Base-by-base conservation (phyloP, 2,329 filamentous ascomycete genomes). In the Fusarium pseudocircinatum region DNA sequence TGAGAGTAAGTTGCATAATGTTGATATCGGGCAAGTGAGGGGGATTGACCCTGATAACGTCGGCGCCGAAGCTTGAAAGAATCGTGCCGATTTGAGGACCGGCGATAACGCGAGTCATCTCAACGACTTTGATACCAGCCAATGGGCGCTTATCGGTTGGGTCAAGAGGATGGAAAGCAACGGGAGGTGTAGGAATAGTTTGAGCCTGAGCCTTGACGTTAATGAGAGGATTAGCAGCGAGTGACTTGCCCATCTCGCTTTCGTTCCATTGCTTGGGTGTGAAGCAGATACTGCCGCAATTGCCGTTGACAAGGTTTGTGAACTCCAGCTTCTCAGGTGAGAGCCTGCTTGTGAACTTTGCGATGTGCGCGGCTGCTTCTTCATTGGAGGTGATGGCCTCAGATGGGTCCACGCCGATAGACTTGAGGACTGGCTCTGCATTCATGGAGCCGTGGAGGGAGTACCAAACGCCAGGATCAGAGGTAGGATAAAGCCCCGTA, bases 371-470 rank as follows among this genome's bases (percentile, higher is more conserved):
- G n/a, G 74, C 71, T 1, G 77, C 78, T 12, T 79, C 76, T 15
- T 76, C 77, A 4, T 67, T 72, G 2, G 85, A 56, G 3, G 58
- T 24, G 11, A 61, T 54, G 15, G 43, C 11, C 28, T 60, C 40
- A 1, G 60, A 50, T 10, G 60, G 67, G 22, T 64, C 26, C 1
- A 88, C 81, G 9, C 84, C 85, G 47, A 88, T 83, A n/a, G 84
- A 82, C 32, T 79, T 73, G 3, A 88, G 80, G 0, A 84, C 84
- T 4, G 82, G 62, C n/a, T 82, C 18, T 85, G 85, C 83, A 40
- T 86, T 77, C 49, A 88, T 79, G 2, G 84, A 87, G 10, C 87
- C 87, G 60, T 88, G 85, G 2, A 89, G 79, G 16, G 85, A 85
- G 74, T 86, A 89, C 84, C 84, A 87, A 1, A 83, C 81, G 2